Conservation (phyloP, 192 early-diverging fungal genomes). For the Cladochytrium replicatum region DNA sequence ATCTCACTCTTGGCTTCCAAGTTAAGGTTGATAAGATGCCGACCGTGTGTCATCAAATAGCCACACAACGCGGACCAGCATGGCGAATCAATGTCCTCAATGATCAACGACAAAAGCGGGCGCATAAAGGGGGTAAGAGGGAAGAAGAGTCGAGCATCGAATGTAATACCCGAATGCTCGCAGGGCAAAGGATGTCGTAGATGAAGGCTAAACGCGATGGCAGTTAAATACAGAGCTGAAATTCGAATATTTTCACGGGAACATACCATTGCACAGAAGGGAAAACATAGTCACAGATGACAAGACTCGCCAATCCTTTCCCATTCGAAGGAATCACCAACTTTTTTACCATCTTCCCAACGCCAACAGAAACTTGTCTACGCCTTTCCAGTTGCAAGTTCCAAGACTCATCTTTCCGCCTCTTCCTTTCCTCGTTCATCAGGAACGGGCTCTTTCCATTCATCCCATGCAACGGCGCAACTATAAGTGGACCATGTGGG, state of each 20-base stretch:
- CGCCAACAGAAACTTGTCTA: no score
- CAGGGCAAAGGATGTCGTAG: slow-evolving; percentile 9
- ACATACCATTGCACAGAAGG: slow-evolving; percentile 15
- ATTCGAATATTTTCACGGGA: background rate
- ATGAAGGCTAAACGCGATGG: slow-evolving; percentile 7
- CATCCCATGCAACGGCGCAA: no score
- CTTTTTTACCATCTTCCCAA: slow-evolving; percentile 19
- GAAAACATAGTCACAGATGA: slow-evolving; percentile 11
- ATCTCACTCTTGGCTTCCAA: slow-evolving; percentile 35
- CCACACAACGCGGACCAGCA: slow-evolving; percentile 27
- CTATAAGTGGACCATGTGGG: no score
- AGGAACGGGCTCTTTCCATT: no score
- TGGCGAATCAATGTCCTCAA: slow-evolving; percentile 33
- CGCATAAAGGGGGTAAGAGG: slow-evolving; percentile 23
- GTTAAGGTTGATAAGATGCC: slow-evolving; percentile 24
- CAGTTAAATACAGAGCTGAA: slow-evolving; percentile 1
- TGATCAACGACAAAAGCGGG: slow-evolving; percentile 11
- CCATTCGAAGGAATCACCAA: slow-evolving; percentile 12
- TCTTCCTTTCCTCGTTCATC: no score
- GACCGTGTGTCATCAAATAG: slow-evolving; percentile 14
- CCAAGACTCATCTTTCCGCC: no score
- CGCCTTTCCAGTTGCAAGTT: no score
- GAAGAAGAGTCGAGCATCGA: slow-evolving; percentile 14
- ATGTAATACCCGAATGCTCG: slow-evolving; percentile 7
- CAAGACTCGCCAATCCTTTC: slow-evolving; percentile 15